Evolutionary conservation across 495 filamentous ascomycete species (phyloP).

Genomic region (Talaromyces proteolyticus): DNA sequence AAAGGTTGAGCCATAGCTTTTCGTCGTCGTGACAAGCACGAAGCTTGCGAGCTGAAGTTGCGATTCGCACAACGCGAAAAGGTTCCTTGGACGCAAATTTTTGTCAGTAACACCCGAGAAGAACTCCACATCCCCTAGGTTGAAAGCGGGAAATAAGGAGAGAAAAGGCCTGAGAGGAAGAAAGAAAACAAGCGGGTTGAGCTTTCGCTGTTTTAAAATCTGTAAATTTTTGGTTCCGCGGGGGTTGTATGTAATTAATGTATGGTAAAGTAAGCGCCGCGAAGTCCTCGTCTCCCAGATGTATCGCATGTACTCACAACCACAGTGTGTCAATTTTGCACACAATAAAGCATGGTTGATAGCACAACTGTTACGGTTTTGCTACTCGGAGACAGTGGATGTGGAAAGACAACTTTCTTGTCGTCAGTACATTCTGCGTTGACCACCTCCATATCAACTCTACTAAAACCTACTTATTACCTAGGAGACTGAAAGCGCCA

Average conservation of each 20-base stretch:
- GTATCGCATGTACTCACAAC: background rate
- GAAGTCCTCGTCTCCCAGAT: background rate
- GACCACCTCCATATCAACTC: constrained; percentile 9
- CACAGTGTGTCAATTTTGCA: background rate
- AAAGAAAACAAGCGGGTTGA: background rate
- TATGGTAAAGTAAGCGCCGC: too few relatives aligned
- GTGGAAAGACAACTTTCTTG: constrained; percentile 84
- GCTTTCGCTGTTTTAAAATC: too few relatives aligned
- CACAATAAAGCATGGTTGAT: constrained; percentile 3
- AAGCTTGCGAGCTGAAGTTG: background rate
- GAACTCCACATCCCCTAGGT: background rate
- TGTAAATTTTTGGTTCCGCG: background rate
- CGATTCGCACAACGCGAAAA: background rate
- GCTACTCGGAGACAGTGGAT: constrained; percentile 71
- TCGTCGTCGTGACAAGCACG: background rate
- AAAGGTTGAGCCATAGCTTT: background rate
- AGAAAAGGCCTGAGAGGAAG: background rate
- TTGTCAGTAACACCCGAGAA: background rate
- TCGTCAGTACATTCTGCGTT: constrained; percentile 53
- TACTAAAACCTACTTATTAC: background rate
- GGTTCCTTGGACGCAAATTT: background rate
- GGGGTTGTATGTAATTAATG: background rate
- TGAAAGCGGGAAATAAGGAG: background rate
- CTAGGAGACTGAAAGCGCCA: constrained; percentile 10
- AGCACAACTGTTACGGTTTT: constrained; percentile 59